A percentile compares a stretch with the other conserved stretches of the same genome.
These are phyloP conservation scores for Neurospora crassa DNA, from an alignment of 2,329 filamentous ascomycete species.

Conservation along the genomic window DNA sequence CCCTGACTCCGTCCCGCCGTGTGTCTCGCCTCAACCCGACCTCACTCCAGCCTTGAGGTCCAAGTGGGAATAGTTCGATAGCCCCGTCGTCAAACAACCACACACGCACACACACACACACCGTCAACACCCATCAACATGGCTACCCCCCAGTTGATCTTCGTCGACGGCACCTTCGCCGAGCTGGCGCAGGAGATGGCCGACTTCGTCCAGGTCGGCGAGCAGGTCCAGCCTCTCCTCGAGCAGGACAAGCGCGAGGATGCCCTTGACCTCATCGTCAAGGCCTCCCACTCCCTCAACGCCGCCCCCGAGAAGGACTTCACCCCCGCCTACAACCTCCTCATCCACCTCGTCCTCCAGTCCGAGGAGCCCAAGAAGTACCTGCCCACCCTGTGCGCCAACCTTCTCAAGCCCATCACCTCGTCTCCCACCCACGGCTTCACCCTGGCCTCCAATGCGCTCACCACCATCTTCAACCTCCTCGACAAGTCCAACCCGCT, in stretches of 20 bases:
- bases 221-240: conserved; percentile 66
- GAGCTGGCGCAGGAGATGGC: conserved; percentile 93
- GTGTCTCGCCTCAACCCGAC: not conserved
- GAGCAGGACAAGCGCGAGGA: conserved; percentile 73
- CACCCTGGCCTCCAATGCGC: conserved; percentile 76
- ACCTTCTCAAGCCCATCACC: conserved; percentile 78
- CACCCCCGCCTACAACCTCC: conserved; percentile 89
- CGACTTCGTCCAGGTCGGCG: conserved; percentile 79
- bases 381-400: conserved; percentile 79
- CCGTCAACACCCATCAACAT: conserved; percentile 21
- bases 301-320: conserved; percentile 92
- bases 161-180: conserved; percentile 86
- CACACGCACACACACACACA: no score
- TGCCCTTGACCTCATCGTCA: conserved; percentile 79
- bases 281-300: conserved; percentile 68
- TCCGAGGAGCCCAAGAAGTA: conserved; percentile 77
- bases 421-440: conserved; percentile 79
- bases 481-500: conserved; percentile 66
- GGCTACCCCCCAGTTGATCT: conserved; percentile 51
- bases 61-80: not conserved
- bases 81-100: not conserved
- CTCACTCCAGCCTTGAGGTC: not conserved
- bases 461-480: conserved; percentile 96
- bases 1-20: not conserved
- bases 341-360: conserved; percentile 86